Evolutionary conservation across 257 asterid genomes (phyloP).

Genomic region (Capsicum chinense): DNA sequence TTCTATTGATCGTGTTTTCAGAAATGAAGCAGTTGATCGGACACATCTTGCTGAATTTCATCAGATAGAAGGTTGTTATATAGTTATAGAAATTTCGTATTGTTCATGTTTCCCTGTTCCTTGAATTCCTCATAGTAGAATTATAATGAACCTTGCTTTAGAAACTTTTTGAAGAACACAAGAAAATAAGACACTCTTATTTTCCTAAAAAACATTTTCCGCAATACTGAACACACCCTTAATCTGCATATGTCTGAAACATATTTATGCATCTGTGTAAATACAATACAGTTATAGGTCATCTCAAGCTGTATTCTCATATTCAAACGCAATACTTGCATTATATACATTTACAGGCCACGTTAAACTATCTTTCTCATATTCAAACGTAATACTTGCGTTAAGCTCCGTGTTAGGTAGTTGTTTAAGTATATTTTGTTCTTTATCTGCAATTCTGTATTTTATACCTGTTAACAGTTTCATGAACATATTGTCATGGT

Average conservation of each 20-base stretch:
- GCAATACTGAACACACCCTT: neutral
- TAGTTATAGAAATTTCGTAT: conserved; percentile 24
- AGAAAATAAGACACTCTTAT: too few species aligned
- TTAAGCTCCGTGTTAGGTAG: neutral
- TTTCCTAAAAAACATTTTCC: too few species aligned
- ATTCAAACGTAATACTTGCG: neutral
- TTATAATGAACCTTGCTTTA: neutral
- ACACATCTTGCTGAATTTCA: conserved; percentile 99
- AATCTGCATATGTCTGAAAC: neutral
- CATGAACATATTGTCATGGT: conserved; percentile 11
- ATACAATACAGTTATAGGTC: neutral
- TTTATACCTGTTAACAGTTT: neutral
- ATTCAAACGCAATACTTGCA: neutral
- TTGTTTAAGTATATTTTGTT: neutral
- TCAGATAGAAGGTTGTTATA: conserved; percentile 86
- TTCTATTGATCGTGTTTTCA: conserved; percentile 94
- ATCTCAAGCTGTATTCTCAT: neutral
- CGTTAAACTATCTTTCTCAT: neutral
- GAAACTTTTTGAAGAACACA: neutral
- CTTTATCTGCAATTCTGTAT: neutral
- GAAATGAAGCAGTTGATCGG: conserved; percentile 98
- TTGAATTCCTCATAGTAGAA: conserved; percentile 9
- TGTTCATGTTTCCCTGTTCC: neutral
- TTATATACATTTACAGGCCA: neutral
- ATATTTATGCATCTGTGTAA: neutral